These are phyloP conservation scores for Adansonia rubrostipa DNA, from an alignment of 441 rosid genomes.

Conservation along the genomic window DNA sequence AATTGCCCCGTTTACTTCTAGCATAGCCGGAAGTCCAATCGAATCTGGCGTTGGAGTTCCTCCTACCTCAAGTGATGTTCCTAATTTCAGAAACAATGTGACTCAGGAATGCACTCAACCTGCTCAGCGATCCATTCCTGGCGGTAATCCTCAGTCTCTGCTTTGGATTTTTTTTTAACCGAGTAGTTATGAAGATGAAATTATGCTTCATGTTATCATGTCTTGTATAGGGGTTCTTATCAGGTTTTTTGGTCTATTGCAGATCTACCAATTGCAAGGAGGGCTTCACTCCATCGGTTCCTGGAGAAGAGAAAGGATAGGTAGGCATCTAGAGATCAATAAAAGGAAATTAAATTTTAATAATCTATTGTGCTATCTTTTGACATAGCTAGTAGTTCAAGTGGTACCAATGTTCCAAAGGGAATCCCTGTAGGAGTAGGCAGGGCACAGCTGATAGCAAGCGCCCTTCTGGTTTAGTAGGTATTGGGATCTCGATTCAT, in stretches of 20 bases:
- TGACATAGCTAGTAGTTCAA: too few relatives aligned
- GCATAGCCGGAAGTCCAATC: constrained; percentile 28
- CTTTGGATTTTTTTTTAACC: background rate
- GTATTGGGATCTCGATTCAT: too few relatives aligned
- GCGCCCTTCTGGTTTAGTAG: too few relatives aligned
- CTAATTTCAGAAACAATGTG: constrained; percentile 30
- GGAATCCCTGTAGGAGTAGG: too few relatives aligned
- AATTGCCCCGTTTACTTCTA: constrained; percentile 23
- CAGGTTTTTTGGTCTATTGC: constrained; percentile 17
- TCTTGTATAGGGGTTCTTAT: background rate
- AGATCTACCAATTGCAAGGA: constrained; percentile 88
- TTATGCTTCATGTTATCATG: background rate
- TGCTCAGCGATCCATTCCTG: constrained; percentile 40
- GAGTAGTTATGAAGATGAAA: background rate
- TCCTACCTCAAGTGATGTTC: constrained; percentile 28
- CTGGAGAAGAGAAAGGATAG: constrained; percentile 86
- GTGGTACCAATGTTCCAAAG: too few relatives aligned
- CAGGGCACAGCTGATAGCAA: too few relatives aligned
- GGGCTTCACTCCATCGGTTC: constrained; percentile 86
- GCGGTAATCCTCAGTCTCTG: constrained; percentile 44
- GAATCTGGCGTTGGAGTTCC: constrained; percentile 39
- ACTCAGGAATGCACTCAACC: constrained; percentile 44
- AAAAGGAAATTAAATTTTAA: too few relatives aligned
- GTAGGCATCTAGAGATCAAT: constrained; percentile 40
- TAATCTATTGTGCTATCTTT: too few relatives aligned